Conservation (phyloP, 2,329 filamentous ascomycete species). For the Colletotrichum orbiculare region DNA sequence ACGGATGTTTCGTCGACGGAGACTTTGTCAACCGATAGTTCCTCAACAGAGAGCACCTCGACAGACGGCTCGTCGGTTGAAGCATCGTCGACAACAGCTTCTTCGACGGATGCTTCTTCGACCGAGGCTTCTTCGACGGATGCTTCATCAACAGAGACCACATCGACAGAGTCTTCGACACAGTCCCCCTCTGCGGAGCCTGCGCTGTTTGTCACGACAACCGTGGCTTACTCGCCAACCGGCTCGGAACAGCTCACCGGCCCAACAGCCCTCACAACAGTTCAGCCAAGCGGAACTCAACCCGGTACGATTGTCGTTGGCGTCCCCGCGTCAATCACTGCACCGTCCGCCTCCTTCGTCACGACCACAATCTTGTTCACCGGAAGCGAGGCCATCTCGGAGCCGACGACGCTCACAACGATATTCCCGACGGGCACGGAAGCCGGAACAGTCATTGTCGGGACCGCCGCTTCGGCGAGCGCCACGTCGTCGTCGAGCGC, state of each 20-base stretch:
- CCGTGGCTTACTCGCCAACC: background rate
- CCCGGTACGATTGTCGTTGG: background rate
- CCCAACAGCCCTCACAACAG: background rate
- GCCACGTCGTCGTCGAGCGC: background rate
- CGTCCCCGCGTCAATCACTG: background rate
- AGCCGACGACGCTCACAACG: slow-evolving; percentile 14
- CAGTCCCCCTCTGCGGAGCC: background rate
- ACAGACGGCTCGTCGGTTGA: background rate
- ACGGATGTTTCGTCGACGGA: background rate
- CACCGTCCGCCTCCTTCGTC: background rate
- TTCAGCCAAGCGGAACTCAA: background rate
- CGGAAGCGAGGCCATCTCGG: slow-evolving; percentile 4
- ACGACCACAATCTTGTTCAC: slow-evolving; percentile 6
- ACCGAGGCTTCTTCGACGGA: background rate
- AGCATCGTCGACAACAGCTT: background rate
- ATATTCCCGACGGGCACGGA: slow-evolving; percentile 11
- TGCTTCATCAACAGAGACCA: background rate
- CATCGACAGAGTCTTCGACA: background rate
- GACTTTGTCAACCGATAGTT: background rate
- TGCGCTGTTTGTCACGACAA: background rate
- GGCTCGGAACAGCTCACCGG: background rate
- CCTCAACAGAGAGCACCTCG: background rate
- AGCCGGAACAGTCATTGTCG: slow-evolving; percentile 25
- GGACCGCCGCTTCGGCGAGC: background rate
- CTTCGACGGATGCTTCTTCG: background rate